A percentile compares a stretch with the other conserved stretches of the same genome.
Conservation (phyloP, 805 yeast genomes). For the Cyberlindnera lachancei region DNA sequence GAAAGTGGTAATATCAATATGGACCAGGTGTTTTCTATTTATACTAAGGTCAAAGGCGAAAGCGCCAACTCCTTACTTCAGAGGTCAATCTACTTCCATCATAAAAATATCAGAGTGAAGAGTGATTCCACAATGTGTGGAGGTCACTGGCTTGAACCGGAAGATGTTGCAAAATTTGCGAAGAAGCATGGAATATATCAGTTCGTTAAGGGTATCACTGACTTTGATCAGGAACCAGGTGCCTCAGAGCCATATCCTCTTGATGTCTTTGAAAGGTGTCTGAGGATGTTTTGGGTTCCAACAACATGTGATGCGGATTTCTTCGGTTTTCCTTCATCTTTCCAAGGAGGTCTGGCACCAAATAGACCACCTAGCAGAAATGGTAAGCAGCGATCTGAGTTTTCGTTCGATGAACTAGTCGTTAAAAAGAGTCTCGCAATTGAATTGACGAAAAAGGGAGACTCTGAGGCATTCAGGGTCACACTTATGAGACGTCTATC, state of each 20-base stretch:
- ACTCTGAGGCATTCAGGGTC: neutral
- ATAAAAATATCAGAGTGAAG: slow-evolving; percentile 8
- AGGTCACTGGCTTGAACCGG: slow-evolving; percentile 22
- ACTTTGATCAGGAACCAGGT: slow-evolving; percentile 12
- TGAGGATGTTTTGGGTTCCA: slow-evolving; percentile 9
- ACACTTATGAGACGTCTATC: slow-evolving; percentile 14
- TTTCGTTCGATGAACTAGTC: slow-evolving; percentile 3
- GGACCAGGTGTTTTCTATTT: slow-evolving; percentile 18
- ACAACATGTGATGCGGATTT: slow-evolving; percentile 10
- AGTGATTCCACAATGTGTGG: slow-evolving; percentile 23
- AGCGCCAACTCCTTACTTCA: slow-evolving; percentile 4
- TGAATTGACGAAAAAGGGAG: slow-evolving; percentile 8
- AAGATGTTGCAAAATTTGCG: slow-evolving; percentile 12
- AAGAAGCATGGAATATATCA: slow-evolving; percentile 13
- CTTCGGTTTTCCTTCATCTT: slow-evolving; percentile 15
- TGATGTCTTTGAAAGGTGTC: slow-evolving; percentile 6
- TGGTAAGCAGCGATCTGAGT: slow-evolving; percentile 1
- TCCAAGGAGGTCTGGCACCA: slow-evolving; percentile 17
- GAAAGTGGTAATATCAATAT: slow-evolving; percentile 14
- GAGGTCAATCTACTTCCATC: slow-evolving; percentile 11
- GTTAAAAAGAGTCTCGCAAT: slow-evolving; percentile 3
- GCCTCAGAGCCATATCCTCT: slow-evolving; percentile 3
- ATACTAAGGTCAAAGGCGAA: slow-evolving; percentile 11
- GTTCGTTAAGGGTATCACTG: slow-evolving; percentile 12
- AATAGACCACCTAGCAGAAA: slow-evolving; percentile 1